Evolutionary conservation across 441 rosid species (phyloP).

Genomic region (Mallotus japonicus): DNA sequence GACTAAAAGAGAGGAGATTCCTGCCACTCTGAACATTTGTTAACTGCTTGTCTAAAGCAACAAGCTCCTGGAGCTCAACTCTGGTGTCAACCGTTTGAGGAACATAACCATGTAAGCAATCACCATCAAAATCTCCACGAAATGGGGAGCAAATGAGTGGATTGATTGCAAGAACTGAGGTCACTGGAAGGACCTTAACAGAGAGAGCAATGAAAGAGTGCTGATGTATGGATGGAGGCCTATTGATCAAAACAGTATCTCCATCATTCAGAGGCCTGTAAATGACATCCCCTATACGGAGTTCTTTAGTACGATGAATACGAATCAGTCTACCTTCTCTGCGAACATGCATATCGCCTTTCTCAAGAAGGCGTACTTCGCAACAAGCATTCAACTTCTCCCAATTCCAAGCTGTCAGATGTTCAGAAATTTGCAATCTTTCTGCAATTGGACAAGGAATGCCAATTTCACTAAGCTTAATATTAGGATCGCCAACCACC

Average conservation of each 20-base stretch:
- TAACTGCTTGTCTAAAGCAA: conserved; percentile 77
- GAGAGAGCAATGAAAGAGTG: conserved; percentile 87
- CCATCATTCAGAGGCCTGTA: conserved; percentile 72
- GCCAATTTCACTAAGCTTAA: conserved; percentile 78
- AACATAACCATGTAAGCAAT: conserved; percentile 92
- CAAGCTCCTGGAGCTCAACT: conserved; percentile 83
- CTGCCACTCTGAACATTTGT: conserved; percentile 74
- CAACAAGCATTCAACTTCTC: conserved; percentile 51
- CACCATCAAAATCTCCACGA: conserved; percentile 98
- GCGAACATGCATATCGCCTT: conserved; percentile 58
- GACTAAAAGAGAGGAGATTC: conserved; percentile 74
- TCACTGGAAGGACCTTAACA: conserved; percentile 65
- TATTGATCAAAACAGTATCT: conserved; percentile 70
- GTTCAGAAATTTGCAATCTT: conserved; percentile 73
- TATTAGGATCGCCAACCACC: conserved; percentile 82
- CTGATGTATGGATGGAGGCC: conserved; percentile 96
- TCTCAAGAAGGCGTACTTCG: conserved; percentile 57
- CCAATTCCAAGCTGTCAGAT: conserved; percentile 65
- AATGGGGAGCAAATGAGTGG: conserved; percentile 89
- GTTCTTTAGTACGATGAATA: conserved; percentile 46
- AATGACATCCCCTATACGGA: conserved; percentile 60
- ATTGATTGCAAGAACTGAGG: conserved; percentile 76
- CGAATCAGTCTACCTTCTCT: conserved; percentile 56
- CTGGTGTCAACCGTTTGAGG: conserved; percentile 78
- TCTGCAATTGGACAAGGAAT: conserved; percentile 81